Evolutionary conservation across 305 asterid genomes (phyloP), one percentile per base, ranked within the genome.

Genomic region (Solanum hybrid): DNA sequence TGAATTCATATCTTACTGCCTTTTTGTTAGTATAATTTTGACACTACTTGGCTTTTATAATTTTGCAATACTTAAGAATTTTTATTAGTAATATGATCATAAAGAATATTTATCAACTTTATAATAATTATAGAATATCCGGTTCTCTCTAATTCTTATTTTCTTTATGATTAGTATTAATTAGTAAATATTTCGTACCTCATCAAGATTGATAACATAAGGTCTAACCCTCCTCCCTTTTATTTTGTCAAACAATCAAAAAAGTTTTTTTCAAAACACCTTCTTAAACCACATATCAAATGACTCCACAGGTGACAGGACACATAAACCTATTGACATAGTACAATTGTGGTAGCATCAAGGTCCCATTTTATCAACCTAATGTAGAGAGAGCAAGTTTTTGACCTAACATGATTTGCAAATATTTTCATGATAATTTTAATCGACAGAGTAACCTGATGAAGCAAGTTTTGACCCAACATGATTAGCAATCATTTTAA

Each of bases 1-100:
- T 29, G 38, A 75, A 14, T 31, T 31, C 38, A 75, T 31, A 16
- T 75, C 97, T 7, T 31, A 93, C 24, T 95, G 98, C 37, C 90
- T 94, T 69, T 24, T 8, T 69, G 75, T 69, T 22, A 64, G 29
- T 51, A 51, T 16, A 46, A 14, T 46, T 46, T 46, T 1, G 64
- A 5, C 8, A 46, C 64, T 46, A 0, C 51, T 46, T 0, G 64
- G 64, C 8, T 46, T 46, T 46, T 46, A 46, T 46, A 46, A 46
- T 46, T 46, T 46, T 46, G 64, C 0, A 1, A 0, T 46, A 46
- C 64, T 46, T 46, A 2, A 46, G 22, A 46, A 46, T 46, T 46
- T 46, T 46, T 14, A 46, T 46, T 46, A 14, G 64, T 46, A 46
- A 46, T 14, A 14, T 60, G 26, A 60, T 60, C 26, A 60, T 20